Evolutionary conservation across 2,329 filamentous ascomycete genomes (phyloP).

Genomic region (Botrytis pseudocinerea): DNA sequence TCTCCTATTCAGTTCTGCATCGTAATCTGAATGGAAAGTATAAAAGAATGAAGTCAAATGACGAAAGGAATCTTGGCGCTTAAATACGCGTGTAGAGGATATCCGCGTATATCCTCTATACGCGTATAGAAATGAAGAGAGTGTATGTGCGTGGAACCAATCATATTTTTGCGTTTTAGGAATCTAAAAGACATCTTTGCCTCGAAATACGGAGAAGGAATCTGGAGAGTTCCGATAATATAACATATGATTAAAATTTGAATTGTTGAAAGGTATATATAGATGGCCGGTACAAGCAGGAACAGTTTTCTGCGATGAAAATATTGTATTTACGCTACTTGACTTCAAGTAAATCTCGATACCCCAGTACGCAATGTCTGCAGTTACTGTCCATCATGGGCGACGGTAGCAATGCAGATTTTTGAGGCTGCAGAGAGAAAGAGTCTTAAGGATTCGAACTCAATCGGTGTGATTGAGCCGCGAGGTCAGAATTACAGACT

Average conservation of each 20-base stretch:
- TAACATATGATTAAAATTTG: background rate
- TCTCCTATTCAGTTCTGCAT: background rate
- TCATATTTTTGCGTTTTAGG: background rate
- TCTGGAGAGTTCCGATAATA: background rate
- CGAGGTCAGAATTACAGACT: background rate
- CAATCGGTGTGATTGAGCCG: background rate
- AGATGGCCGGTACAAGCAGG: background rate
- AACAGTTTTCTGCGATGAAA: background rate
- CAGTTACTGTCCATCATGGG: background rate
- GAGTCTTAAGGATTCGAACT: background rate
- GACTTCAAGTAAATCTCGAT: background rate
- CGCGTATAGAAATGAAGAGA: background rate
- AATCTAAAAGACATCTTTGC: background rate
- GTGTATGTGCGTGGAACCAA: background rate
- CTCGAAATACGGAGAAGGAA: background rate
- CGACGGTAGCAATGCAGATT: background rate
- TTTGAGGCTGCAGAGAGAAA: background rate
- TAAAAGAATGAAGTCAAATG: background rate
- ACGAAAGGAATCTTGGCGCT: too few species aligned
- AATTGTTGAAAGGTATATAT: background rate
- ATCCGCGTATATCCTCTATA: background rate
- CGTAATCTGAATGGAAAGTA: background rate
- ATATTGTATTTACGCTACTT: background rate
- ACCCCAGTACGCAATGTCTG: background rate
- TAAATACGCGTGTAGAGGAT: background rate